Base-by-base conservation (phyloP, 1,284 basidiomycete genomes). In the Moniliophthora roreri region DNA sequence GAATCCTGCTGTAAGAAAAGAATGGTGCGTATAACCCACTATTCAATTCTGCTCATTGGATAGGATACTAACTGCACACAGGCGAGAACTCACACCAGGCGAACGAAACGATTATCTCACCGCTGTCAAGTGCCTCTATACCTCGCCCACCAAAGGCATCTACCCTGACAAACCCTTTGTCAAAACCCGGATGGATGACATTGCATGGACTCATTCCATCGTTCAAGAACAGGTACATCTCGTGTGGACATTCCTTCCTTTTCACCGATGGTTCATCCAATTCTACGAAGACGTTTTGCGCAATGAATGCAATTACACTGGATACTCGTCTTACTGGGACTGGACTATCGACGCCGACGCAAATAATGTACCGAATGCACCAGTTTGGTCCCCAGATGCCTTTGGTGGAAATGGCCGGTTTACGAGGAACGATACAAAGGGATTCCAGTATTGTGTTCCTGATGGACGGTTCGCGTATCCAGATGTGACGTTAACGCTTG, bases 271-370 rank as follows among this genome's bases (percentile, higher is more conserved):
- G 49, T 24, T 41, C 11, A 18, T 50, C 49, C 1, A 41, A 4
- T 6, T 11, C 15, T 32, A 41, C 28, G 49, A 50, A 23, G 16
- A 28, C 18, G 15, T n/a, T 5, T 23, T 50, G 2, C 37, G 40
- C 16, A n/a, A 18, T 9, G 24, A 50, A 23, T 50, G 49, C 37
- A 20, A 20, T 6, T 50, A 41, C 49, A 41, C 16, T 28, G 49
- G 49, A 5, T 18, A 16, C 24, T 16, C 7, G 35, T 37, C 49
- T 15, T 50, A 50, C 37, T 50, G 49, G 49, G 49, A 50, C 24
- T 50, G 49, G 49, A 50, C 37, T 2, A 41, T 28, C 11, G 49
- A 50, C 23, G 49, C 37, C 4, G 49, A 42, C 49, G 23, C 37
- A 11, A 18, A 24, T 13, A 13, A 10, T 13, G 38, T 41, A 4